phyloP scores from a whole-genome alignment of 1,284 basidiomycete species.

The Ceratobasidium sp. region DNA sequence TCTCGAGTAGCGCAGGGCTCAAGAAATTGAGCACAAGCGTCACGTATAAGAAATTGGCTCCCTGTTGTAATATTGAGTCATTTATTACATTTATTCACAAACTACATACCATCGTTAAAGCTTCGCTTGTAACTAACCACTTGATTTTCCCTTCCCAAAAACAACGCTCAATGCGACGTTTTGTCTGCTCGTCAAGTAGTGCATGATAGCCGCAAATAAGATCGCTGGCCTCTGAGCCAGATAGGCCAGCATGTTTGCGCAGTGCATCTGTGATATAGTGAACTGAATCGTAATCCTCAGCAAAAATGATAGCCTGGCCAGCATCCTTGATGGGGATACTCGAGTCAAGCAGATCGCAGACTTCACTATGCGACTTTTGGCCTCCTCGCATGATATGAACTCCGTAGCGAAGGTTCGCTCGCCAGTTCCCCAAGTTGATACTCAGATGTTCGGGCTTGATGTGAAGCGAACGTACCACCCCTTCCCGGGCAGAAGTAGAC shows the following conservation, averaged over 20 bases:
- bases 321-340: not conserved
- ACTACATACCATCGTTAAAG: slow-evolving; percentile 16
- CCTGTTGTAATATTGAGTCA: not conserved
- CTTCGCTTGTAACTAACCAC: not conserved
- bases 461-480: not conserved
- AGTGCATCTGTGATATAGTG: not conserved
- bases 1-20: not conserved
- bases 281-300: no score
- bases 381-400: not conserved
- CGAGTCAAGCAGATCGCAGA: not conserved
- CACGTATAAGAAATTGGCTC: not conserved
- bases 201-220: not conserved
- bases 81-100: not conserved
- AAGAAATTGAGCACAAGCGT: not conserved
- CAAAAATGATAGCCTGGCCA: not conserved
- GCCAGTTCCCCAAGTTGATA: not conserved
- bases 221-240: not conserved
- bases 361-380: not conserved
- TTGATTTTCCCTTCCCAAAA: not conserved
- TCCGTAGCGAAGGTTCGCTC: not conserved
- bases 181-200: not conserved
- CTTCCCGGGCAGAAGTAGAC: not conserved
- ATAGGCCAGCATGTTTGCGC: not conserved
- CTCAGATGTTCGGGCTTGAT: not conserved
- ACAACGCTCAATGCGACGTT: not conserved